Base-by-base conservation (phyloP, 352 stramenopile species). In the Phytophthora idaei region DNA sequence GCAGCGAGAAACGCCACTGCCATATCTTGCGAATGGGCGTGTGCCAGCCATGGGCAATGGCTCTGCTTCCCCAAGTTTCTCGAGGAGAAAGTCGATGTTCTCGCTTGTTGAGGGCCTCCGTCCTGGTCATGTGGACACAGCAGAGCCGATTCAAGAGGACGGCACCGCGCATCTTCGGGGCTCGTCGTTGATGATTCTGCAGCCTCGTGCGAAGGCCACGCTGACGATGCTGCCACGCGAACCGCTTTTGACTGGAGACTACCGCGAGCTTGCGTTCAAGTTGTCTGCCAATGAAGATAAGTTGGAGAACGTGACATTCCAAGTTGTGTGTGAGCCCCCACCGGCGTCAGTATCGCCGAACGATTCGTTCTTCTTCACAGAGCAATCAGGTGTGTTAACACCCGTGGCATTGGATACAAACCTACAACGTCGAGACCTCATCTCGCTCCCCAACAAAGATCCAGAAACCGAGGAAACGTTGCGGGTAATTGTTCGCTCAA, bases 21-120 rank as follows among this genome's bases (percentile, higher is more conserved):
- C 77, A 25, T 85, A 85, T 69, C 58, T 90, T 25, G 47, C 80
- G 2, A 76, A 87, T 57, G 86, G 85, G 1, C 81, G 85, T 21
- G 80, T 94, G 1, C 88, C 88, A 12, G 78, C 86, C n/a, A 96
- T 96, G 88, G 86, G 88, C 27, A 88, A 89, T 65, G 88, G 88
- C 2, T 85, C 85, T 10, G 88, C 85, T 17, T 96, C 88, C 11
- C 88, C 88, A 0, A 94, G 86, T 49, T 96, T 96, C 66, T 86
- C 85, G 34, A 81, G 86, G 12, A 76, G 81, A 49, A 90, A 92
- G 49, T 85, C 87, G 2, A 93, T 91, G 77, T 93, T 93, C 47
- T 94, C 83, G 3, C 57, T 73, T 2, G 64, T 67, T 34, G 67
- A 73, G 47, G 60, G 62, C n/a, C 41, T 50, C 48, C 57, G 49